Conservation (phyloP, 805 yeast genomes). For the Candida patagonica region DNA sequence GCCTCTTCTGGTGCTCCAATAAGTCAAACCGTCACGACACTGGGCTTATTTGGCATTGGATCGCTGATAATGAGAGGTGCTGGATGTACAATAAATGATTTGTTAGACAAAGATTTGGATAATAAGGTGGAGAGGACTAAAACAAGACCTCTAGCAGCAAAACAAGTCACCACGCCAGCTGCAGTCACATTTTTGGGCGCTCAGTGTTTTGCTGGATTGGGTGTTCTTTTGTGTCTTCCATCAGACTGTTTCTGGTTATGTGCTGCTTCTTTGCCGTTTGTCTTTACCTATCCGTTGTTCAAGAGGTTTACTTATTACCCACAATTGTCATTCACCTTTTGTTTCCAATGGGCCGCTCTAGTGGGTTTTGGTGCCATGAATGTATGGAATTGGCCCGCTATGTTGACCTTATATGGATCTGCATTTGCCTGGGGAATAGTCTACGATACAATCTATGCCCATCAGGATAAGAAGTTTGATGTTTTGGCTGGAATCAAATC, state of each 20-base stretch:
- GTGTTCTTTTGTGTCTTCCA: conserved; percentile 65
- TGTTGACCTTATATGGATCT: conserved; percentile 67
- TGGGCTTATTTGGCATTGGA: conserved; percentile 72
- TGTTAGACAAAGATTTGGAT: conserved; percentile 76
- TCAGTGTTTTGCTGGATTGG: conserved; percentile 67
- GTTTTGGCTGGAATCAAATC: conserved; percentile 86
- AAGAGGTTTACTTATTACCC: conserved; percentile 95
- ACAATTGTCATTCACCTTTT: conserved; percentile 67
- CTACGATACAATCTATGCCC: conserved; percentile 95
- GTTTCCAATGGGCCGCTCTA: conserved; percentile 92
- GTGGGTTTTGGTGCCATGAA: conserved; percentile 97
- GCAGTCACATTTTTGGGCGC: conserved; percentile 65
- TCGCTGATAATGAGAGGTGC: conserved; percentile 93
- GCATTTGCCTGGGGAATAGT: conserved; percentile 89
- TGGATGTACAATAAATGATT: conserved; percentile 92
- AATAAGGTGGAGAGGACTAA: conserved; percentile 78
- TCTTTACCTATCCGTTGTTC: conserved; percentile 83
- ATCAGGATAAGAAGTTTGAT: conserved; percentile 89
- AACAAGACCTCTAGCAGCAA: conserved; percentile 88
- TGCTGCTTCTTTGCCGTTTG: conserved; percentile 67
- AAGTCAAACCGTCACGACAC: conserved; percentile 47
- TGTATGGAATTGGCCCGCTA: conserved; percentile 63
- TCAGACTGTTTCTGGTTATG: conserved; percentile 75
- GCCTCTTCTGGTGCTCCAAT: conserved; percentile 58
- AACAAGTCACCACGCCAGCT: conserved; percentile 59